Conservation (phyloP, 164 flowering plant species). For the Litsea cubeba region DNA sequence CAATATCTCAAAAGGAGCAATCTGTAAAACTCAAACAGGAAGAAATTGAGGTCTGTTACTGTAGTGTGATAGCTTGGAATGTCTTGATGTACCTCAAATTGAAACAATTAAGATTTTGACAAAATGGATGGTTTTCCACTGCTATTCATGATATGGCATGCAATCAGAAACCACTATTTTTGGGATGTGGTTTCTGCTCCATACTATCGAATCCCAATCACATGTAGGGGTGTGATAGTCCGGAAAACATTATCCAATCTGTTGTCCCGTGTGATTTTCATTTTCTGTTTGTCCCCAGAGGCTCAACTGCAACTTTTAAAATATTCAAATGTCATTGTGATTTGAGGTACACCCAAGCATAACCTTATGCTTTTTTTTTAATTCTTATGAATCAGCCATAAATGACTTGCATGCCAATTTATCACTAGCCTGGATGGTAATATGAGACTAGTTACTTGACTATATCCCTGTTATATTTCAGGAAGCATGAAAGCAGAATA, state of each 20-base stretch:
- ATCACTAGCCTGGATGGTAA: no score
- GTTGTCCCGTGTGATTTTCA: no score
- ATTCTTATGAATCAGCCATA: no score
- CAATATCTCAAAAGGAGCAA: slow-evolving; percentile 55
- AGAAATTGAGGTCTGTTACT: slow-evolving; percentile 57
- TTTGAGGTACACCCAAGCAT: not conserved
- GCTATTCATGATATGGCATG: no score
- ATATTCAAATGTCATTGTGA: not conserved
- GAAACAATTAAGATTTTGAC: not conserved
- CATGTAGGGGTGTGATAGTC: no score
- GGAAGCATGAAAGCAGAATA: not conserved
- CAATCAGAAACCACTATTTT: no score
- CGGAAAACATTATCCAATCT: no score
- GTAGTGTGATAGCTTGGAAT: not conserved
- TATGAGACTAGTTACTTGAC: not conserved
- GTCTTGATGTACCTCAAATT: not conserved
- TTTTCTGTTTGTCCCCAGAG: not conserved
- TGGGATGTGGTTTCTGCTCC: no score
- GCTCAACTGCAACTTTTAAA: not conserved
- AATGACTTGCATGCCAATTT: no score
- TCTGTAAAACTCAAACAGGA: slow-evolving; percentile 47
- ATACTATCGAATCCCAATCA: no score
- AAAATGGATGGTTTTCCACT: not conserved
- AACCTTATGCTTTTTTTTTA: no score
- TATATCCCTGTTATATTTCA: not conserved